Base-by-base conservation (phyloP, 1,139 yeast genomes). In the Kurtzmaniella quercitrusa region DNA sequence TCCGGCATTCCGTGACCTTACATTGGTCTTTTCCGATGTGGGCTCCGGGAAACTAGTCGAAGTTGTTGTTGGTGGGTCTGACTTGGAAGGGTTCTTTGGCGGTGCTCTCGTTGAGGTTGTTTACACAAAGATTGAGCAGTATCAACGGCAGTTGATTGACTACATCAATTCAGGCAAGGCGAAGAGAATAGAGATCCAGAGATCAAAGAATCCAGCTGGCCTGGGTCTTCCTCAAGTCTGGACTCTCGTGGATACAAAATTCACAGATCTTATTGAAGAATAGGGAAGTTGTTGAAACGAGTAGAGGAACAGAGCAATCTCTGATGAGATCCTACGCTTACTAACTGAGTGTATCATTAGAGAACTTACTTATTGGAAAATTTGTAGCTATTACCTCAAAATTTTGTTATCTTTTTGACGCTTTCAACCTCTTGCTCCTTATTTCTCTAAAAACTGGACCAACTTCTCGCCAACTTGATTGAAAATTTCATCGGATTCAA, bases 1-100 rank as follows among this genome's bases (percentile, higher is more conserved):
- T 48, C 71, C 70, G 1, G 42, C 33, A 4, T 37, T 54, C 18
- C 48, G 61, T 33, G 55, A 51, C 3, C 38, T 66, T 8, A 66
- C 63, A 42, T 34, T 66, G 10, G 44, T 62, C 3, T 27, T 65
- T 1, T 41, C 56, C 11, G 62, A 58, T 34, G 38, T 25, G 11
- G 10, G 34, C 41, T 10, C 33, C 29, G 14, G 40, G 39, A 15
- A 36, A 19, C 27, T 37, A 5, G 25, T 42, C 9, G 44, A 43
- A 8, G 21, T 42, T 9, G 34, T 49, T 5, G 44, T 58, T 14
- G 16, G n/a, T 6, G 23, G 14, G 6, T 2, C 9, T 17, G 16
- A 36, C 3, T 4, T 36, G 16, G 38, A 21, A 4, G 43, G 46
- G 2, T 50, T 63, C 33, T 55, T 64, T 38, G 50, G 46, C 6